Base-by-base conservation (phyloP, 768 basidiomycete species). In the Phanerodontia chrysosporium region DNA sequence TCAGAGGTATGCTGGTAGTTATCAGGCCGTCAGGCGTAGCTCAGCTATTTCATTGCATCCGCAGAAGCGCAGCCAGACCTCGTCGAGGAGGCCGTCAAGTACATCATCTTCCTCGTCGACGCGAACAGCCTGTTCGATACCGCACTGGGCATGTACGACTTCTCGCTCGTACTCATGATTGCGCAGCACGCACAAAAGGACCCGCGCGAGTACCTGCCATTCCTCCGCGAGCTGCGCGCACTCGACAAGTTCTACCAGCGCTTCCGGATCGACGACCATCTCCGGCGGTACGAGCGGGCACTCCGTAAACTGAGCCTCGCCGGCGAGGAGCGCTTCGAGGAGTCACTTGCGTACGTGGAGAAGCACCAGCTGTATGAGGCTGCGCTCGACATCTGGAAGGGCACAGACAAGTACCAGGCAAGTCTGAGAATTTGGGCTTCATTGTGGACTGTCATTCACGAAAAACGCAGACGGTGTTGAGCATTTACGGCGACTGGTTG, bases 181-280 rank as follows among this genome's bases (percentile, higher is more conserved):
- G 95, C 97, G 0, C 97, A 98, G 69, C 89, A 97, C 67, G 90
- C 96, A 49, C 95, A 98, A 70, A 97, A 96, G 96, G 97, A 99
- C 72, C 97, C 97, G 6, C 81, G 95, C 65, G 97, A 99, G 69
- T 99, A 99, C 67, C 83, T 99, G 0, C 97, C 97, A 0, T 98
- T 99, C 84, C 80, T 99, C 30, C 85, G 93, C 9, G 92, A 96
- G 64, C 80, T 99, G 8, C 84, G 92, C 21, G 80, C 87, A 0
- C 73, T 93, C 65, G 89, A 93, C 46, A 83, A 82, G 58, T 81
- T 84, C 67, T 92, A 96, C 66, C 95, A 98, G 64, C 76, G 84
- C 46, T 97, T 92, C 76, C 83, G 83, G 64, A 98, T 99, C 58
- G 95, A 99, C 67, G 94, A 98, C 67, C 86, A 98, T 69, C 80